A percentile compares a stretch with the other conserved stretches of the same genome.
Conservation (phyloP, 2,329 filamentous ascomycete genomes). For the Calonectria pteridis region DNA sequence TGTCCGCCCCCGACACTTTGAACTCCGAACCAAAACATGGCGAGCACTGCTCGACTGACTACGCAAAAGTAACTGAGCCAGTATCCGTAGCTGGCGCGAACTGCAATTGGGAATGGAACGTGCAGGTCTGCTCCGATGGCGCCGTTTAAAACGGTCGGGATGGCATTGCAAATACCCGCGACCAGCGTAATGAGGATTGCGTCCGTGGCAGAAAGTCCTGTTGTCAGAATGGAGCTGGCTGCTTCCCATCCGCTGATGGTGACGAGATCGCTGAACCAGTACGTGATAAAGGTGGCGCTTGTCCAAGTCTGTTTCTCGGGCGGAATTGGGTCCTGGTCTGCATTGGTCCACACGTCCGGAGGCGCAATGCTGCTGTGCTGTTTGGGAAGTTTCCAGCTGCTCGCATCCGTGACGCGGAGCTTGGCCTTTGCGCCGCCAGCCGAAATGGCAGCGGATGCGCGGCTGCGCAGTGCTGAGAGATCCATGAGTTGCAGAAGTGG, state of each 20-base stretch:
- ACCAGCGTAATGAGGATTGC: constrained; percentile 62
- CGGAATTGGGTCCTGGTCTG: constrained; percentile 49
- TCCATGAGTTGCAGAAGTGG: not conserved
- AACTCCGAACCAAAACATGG: constrained; percentile 49
- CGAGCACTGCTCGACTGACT: constrained; percentile 47
- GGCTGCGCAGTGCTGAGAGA: not conserved
- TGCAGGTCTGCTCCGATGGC: constrained; percentile 49
- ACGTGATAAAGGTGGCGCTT: constrained; percentile 58
- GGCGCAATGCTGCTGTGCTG: constrained; percentile 32
- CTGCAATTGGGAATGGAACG: constrained; percentile 49
- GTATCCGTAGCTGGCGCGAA: constrained; percentile 46
- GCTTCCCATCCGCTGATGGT: constrained; percentile 47
- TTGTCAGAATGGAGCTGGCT: constrained; percentile 47
- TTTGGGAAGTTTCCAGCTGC: constrained; percentile 27
- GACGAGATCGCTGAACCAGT: constrained; percentile 62
- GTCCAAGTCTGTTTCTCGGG: constrained; percentile 59
- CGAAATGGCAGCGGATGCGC: not conserved
- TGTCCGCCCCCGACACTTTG: constrained; percentile 48
- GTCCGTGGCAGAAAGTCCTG: constrained; percentile 57
- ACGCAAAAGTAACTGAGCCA: constrained; percentile 49
- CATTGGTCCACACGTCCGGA: constrained; percentile 21
- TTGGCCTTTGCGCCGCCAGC: not conserved
- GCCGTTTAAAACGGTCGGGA: constrained; percentile 60
- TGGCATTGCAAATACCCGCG: constrained; percentile 59
- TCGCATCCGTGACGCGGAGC: not conserved